Base-by-base conservation (phyloP, 1,139 yeast species). In the Debaryomyces psychrophilus region DNA sequence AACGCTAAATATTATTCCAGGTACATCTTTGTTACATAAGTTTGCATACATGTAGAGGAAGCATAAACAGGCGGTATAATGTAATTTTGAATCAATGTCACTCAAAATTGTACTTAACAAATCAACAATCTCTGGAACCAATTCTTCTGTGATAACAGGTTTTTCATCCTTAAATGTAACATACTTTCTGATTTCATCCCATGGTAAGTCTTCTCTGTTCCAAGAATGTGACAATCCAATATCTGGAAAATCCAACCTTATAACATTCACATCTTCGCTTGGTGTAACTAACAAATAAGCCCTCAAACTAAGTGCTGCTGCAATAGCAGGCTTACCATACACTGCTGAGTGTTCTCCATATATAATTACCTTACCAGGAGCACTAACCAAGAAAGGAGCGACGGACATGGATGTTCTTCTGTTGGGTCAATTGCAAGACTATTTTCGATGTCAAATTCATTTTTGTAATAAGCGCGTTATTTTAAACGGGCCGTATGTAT, bases 281-380 rank as follows among this genome's bases (percentile, higher is more conserved):
- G 77, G 73, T 3, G 77, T 61, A 1, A 88, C 95, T 31, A 86
- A 69, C 27, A 92, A 68, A 58, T 88, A 93, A 0, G 97, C 89
- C 58, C 97, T 74, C 46, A 90, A 71, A 20, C 90, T 84, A 18
- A 90, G 76, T 0, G 96, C 92, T 0, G 96, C 96, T 0, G 97
- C 96, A 46, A 90, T 87, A 22, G 96, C 96, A 0, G 96, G 95
- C 68, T 88, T 88, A 45, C 89, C 85, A 62, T 88, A 89, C 2
- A 93, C 99, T 2, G 95, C 98, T 2, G 98, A 89, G 62, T 93
- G 99, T 62, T 93, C 99, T 20, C 99, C 99, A 62, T 90, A 95
- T 39, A 95, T 77, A 56, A 93, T 95, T 36, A 90, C 96, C 62
- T 95, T 93, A 6, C 98, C 99, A 0, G 99, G 99, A 1, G 99